Conservation (phyloP, 352 stramenopile species). For the Globisporangium nagaii region DNA sequence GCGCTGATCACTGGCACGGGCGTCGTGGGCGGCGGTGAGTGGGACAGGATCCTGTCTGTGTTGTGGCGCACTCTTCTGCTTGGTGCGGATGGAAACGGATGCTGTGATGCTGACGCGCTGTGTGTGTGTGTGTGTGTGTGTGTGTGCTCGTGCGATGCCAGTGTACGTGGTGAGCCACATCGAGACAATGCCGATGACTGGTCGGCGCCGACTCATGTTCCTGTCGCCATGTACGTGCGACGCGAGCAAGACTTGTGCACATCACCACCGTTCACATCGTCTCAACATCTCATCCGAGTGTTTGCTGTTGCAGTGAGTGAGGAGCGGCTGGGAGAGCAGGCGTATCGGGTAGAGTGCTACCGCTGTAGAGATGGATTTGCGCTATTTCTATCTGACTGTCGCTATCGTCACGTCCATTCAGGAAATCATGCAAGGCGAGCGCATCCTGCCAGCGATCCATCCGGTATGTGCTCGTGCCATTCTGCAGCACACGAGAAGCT, state of each 20-base stretch:
- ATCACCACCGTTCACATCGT: too few relatives aligned
- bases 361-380: neutral
- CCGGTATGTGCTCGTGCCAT: constrained; percentile 22
- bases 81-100: too few relatives aligned
- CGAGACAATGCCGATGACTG: constrained; percentile 59
- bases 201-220: constrained; percentile 57
- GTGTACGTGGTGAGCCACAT: constrained; percentile 39
- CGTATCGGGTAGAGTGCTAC: constrained; percentile 9
- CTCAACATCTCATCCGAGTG: too few relatives aligned
- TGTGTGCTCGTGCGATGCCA: neutral
- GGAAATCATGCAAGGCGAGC: constrained; percentile 34
- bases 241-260: too few relatives aligned
- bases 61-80: too few relatives aligned
- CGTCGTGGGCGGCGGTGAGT: constrained; percentile 3
- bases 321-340: constrained; percentile 41
- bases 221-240: constrained; percentile 29
- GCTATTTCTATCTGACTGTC: too few relatives aligned
- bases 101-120: too few relatives aligned
- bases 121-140: neutral
- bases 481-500: neutral
- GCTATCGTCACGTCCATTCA: neutral
- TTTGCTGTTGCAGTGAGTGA: constrained; percentile 21
- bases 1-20: constrained; percentile 15
- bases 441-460: constrained; percentile 37
- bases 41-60: neutral